Evolutionary conservation across 73 alveolate genomes (phyloP), one percentile per base, ranked within the genome.

Genomic region (Stentor coeruleus): DNA sequence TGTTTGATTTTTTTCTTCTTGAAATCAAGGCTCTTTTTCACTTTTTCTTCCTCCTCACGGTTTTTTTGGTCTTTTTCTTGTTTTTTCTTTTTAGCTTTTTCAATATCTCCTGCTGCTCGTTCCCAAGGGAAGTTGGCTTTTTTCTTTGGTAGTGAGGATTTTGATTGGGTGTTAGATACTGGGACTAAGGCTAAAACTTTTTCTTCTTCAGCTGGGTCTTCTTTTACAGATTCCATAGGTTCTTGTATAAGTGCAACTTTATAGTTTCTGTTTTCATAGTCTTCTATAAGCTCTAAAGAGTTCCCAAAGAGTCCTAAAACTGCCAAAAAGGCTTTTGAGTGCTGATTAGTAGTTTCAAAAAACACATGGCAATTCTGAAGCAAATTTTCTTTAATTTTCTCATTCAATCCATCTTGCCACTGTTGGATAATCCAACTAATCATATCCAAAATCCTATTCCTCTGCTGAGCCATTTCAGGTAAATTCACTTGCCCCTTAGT

Each of bases 321-420:
- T 15, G 28, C 81, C 89, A 90, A 39, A 74, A 94, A 87, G 0
- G 97, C 97, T 55, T 86, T 89, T 37, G 86, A 88, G 74, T 81
- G 81, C 86, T 39, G 41, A 26, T 87, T 90, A 42, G 81, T 59
- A 33, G 87, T 60, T 35, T 86, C 77, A 74, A 89, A 89, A 41
- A 89, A 89, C 60, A 90, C 81, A 38, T 82, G 86, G 77, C 92
- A 89, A 6, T 95, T 81, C 59, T 85, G 90, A n/a, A 94, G 91
- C 3, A 92, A 82, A 82, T 89, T 58, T 41, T 93, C 96, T 74
- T 88, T 89, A 28, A 94, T 66, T 59, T 89, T 82, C 33, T 87
- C 95, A 42, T 92, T 92, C 38, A 94, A 42, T 11, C 81, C 92
- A 26, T 89, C 92, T 58, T 84, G 84, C 66, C 88, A 84, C 3